These are phyloP conservation scores for Trichophyton benhamiae DNA, from an alignment of 2,329 filamentous ascomycete genomes.

Conservation along the genomic window DNA sequence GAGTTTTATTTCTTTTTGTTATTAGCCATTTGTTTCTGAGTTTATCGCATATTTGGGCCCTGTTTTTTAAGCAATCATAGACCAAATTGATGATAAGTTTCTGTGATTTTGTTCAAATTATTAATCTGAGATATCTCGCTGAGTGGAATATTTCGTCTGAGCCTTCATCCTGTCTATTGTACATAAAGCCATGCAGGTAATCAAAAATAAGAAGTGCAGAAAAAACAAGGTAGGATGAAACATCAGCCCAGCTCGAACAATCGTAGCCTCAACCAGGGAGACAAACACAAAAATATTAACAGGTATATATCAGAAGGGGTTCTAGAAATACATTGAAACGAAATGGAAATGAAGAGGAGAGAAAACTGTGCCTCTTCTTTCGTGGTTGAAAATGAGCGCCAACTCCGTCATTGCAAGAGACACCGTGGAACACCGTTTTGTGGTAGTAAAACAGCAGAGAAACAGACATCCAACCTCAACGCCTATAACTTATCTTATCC, in stretches of 20 bases:
- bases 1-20: too few species aligned
- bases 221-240: not conserved
- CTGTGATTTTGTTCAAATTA: not conserved
- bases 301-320: not conserved
- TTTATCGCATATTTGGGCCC: too few species aligned
- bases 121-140: not conserved
- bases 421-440: not conserved
- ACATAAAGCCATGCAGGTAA: not conserved
- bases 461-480: not conserved
- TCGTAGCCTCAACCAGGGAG: not conserved
- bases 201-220: not conserved
- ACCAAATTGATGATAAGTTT: not conserved
- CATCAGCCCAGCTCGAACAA: not conserved
- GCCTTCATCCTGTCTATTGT: not conserved
- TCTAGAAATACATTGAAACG: conserved; percentile 4
- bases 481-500: not conserved
- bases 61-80: too few species aligned
- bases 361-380: not conserved
- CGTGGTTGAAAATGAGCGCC: not conserved
- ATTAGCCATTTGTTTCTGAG: too few species aligned
- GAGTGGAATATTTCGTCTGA: not conserved
- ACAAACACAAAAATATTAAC: not conserved
- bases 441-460: not conserved
- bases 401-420: not conserved
- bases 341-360: not conserved